Base-by-base conservation (phyloP, 1,284 basidiomycete species). In the Blastosporella zonata region DNA sequence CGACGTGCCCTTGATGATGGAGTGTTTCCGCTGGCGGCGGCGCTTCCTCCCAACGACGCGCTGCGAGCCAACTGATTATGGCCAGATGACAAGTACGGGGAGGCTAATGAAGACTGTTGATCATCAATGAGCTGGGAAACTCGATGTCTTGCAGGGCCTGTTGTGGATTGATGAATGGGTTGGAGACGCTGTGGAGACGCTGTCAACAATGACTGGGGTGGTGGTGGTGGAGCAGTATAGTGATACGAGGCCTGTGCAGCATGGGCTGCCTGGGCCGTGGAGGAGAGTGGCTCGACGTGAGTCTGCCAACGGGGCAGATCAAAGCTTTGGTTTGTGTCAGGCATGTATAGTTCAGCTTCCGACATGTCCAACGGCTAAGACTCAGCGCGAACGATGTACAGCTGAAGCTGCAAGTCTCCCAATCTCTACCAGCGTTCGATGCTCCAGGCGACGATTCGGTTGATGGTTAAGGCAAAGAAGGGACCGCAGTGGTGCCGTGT, bases 221-320 rank as follows among this genome's bases (percentile, higher is more conserved):
- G 75, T 6, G 74, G 76, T 21, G 68, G 73, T 28, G 64, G 62
- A 62, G 59, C 74, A 66, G 71, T 54, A 57, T 70, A 71, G 43
- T 67, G 67, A 59, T 80, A 77, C 3, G 80, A 72, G 2, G 79
- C 63, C 60, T 84, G 82, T 13, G 78, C 75, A 23, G 79, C 72
- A 67, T 81, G 79, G 1, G 78, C 74, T 27, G 81, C 77, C 67
- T 81, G 79, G 3, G 75, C 72, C 31, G 82, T 78, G 34, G 82
- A 81, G 6, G 83, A 77, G 59, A 84, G 74, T 47, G 76, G 69
- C 68, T 85, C 81, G 69, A 79, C 72, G 58, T 84, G 83, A 13
- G 82, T 81, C 64, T 84, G 80, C 86, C 85, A 89, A 70, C 87
- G 86, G 58, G 87, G 87, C 57, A 90, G 83, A 76, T 88, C 85